Evolutionary conservation across 2,329 filamentous ascomycete genomes (phyloP).

Genomic region (Fusarium hainanense): DNA sequence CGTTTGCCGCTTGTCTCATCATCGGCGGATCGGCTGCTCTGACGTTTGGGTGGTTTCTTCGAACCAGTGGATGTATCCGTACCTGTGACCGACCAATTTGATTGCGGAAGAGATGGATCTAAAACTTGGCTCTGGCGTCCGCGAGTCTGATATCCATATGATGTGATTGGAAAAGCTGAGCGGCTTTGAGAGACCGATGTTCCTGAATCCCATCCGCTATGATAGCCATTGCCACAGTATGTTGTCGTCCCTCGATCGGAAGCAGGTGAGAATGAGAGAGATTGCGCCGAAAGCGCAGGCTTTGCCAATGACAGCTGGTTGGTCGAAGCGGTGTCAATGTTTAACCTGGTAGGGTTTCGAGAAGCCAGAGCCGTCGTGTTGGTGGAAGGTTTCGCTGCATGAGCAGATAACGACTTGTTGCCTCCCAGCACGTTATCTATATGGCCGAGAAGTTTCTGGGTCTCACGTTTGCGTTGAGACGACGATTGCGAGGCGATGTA

Average conservation of each 20-base stretch:
- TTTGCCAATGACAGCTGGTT: constrained; percentile 3
- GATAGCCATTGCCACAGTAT: constrained; percentile 9
- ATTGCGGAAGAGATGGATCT: background rate
- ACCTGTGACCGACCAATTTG: constrained; percentile 5
- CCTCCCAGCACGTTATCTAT: constrained; percentile 22
- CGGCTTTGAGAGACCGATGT: background rate
- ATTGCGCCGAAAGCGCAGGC: background rate
- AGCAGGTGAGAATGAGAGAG: background rate
- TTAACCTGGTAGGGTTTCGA: background rate
- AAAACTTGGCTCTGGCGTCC: background rate
- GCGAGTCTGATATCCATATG: constrained; percentile 4
- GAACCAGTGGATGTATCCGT: constrained; percentile 10
- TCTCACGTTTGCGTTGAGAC: constrained; percentile 14
- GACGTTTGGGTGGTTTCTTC: constrained; percentile 30
- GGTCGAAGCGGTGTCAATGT: background rate
- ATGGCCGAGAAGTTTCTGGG: constrained; percentile 15
- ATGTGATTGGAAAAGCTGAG: background rate
- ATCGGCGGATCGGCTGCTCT: constrained; percentile 31
- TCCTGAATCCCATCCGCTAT: constrained; percentile 23
- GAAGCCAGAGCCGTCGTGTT: background rate
- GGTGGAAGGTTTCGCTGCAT: background rate
- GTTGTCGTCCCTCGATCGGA: constrained; percentile 12
- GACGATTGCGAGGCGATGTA: constrained; percentile 28
- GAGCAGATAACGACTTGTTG: constrained; percentile 14
- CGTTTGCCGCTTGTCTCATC: constrained; percentile 19